phyloP scores from a whole-genome alignment of 176 grass and related monocot genomes.

The Areca catechu region DNA sequence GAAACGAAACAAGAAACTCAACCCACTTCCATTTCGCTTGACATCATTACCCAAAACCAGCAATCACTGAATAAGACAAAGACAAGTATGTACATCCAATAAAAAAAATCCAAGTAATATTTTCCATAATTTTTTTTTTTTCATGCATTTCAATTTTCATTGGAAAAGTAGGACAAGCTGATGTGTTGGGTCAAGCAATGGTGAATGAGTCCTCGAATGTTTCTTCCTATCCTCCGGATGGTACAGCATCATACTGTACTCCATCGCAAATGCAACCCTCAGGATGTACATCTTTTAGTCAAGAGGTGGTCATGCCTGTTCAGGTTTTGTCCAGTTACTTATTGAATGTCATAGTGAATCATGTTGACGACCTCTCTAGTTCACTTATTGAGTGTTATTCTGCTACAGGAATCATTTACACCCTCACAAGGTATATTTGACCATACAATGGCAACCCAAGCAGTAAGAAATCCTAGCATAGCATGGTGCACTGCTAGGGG shows the following conservation, averaged over 20 bases:
- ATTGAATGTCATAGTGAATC: not conserved
- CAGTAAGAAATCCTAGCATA: conserved; percentile 26
- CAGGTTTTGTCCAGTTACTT: conserved; percentile 11
- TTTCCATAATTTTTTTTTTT: not conserved
- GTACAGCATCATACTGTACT: conserved; percentile 14
- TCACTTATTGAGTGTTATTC: conserved; percentile 7
- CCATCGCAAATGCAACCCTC: conserved; percentile 24
- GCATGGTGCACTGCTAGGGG: conserved; percentile 22
- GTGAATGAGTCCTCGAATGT: conserved; percentile 19
- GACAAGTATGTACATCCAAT: conserved; percentile 18
- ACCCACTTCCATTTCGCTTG: not conserved
- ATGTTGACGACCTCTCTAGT: conserved; percentile 4
- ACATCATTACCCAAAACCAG: not conserved
- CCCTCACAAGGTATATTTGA: conserved; percentile 34
- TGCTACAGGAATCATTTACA: conserved; percentile 24
- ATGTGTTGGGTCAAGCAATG: conserved; percentile 20
- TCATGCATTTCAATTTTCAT: not conserved
- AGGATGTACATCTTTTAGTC: conserved; percentile 25
- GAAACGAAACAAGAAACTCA: conserved; percentile 25
- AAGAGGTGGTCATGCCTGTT: conserved; percentile 26
- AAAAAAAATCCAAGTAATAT: too few relatives aligned
- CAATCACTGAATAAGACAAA: conserved; percentile 16
- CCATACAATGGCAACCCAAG: conserved; percentile 10
- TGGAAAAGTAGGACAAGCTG: conserved; percentile 10
- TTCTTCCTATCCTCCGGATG: conserved; percentile 15